Evolutionary conservation across 768 basidiomycete genomes (phyloP), one percentile per base, ranked within the genome.

Genomic region (Clitopilus hobsonii): DNA sequence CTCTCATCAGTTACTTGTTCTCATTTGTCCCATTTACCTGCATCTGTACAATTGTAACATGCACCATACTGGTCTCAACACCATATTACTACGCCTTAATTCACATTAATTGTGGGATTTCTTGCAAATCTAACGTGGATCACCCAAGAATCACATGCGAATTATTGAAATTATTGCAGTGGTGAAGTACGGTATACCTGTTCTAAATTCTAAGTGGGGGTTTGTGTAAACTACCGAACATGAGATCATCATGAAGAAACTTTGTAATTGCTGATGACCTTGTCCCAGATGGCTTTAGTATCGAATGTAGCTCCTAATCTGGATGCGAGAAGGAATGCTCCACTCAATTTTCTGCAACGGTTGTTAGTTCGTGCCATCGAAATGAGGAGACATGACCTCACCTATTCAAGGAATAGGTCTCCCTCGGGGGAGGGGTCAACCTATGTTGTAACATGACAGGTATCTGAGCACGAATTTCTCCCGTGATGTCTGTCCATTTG

Each of bases 341-440:
- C 90, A 58, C 90, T 91, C 64, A 93, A 61, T 76, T 93, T 94
- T 64, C 90, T 88, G 63, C 3, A 50, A 22, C 11, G 20, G 6
- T 16, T 11, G 49, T 28, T 24, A 56, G 38, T n/a, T n/a, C n/a
- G 14, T 20, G n/a, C 27, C 20, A 10, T 24, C 4, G 3, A 6
- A 18, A 30, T 13, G 18, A 54, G 8, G 25, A 18, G 23, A 47
- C 36, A 36, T 10, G 53, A 27, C 45, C 81, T 54, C 57, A 87
- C 88, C 94, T 74, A 67, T 99, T 98, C 53, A 98, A 72, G 68
- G 91, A 93, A 68, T 98, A 98, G 1, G 96, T 98, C 72, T 98
- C 95, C 55, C 83, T 74, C 0, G 96, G 96, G 2, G 96, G 96
- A 0, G 96, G 96, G 0, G 93, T 94, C 25, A 97, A 76, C 49